phyloP scores from a whole-genome alignment of 1,284 basidiomycete species.

The Stereum hirsutum region DNA sequence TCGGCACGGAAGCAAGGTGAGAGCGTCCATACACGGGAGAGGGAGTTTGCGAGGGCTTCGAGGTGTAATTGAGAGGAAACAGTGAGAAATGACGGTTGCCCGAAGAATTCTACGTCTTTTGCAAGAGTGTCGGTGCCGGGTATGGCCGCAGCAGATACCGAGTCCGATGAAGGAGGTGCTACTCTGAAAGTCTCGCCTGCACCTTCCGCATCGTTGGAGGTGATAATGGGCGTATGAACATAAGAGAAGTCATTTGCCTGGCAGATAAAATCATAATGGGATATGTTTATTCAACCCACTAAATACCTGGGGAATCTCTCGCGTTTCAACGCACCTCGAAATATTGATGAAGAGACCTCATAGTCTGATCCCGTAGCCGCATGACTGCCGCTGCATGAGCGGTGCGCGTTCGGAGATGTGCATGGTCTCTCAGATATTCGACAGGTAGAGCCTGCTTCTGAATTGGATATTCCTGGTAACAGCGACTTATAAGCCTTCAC shows the following conservation, averaged over 20 bases:
- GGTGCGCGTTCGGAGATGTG: conserved; percentile 79
- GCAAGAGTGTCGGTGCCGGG: conserved; percentile 12
- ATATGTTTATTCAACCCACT: neutral
- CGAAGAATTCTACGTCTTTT: conserved; percentile 47
- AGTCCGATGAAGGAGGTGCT: conserved; percentile 19
- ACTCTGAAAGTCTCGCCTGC: conserved; percentile 90
- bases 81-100: conserved; percentile 76
- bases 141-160: conserved; percentile 13
- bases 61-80: conserved; percentile 95
- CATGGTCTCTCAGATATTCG: conserved; percentile 74
- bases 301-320: neutral
- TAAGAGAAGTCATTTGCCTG: conserved; percentile 74
- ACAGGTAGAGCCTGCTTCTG: conserved; percentile 75
- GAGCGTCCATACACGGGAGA: conserved; percentile 84
- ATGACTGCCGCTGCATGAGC: conserved; percentile 64
- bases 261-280: conserved; percentile 1
- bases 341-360: conserved; percentile 45
- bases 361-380: conserved; percentile 55
- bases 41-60: conserved; percentile 74
- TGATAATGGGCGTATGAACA: conserved; percentile 82
- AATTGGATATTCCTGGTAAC: conserved; percentile 66
- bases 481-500: neutral
- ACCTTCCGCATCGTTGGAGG: conserved; percentile 94
- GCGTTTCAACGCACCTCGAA: conserved; percentile 50
- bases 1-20: conserved; percentile 94